Evolutionary conservation across 1,284 basidiomycete species (phyloP), one percentile per base, ranked within the genome.

Genomic region (Inonotus hispidus): DNA sequence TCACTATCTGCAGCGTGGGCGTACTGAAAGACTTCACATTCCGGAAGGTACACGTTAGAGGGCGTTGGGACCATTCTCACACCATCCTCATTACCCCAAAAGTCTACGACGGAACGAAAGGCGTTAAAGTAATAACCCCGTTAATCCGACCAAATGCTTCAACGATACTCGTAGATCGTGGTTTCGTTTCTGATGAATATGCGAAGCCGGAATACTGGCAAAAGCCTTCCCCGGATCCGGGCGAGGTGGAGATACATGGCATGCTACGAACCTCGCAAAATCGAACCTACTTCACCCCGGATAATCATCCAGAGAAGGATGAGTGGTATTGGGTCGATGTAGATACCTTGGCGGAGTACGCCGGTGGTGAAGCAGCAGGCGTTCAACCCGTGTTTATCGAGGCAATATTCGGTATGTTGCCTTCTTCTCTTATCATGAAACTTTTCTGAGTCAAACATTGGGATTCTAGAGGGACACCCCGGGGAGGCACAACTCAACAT

Each of bases 311-410:
- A 0, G 80, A 85, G 47, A 81, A 84, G 64, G 88, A 90, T 21
- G 81, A 86, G 70, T 99, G 96, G 95, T 95, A 93, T 69, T 98
- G 95, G 88, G 85, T 87, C 29, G 93, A 98, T 70, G 80, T 95
- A 1, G 78, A 84, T 16, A 82, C 85, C 35, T 95, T 99, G 85
- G 87, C 91, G 1, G 79, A 88, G 58, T 84, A 82, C 69, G 85
- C 84, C n/a, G 91, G 92, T 5, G 91, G 91, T 1, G 81, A 85
- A 63, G 70, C 74, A 11, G 80, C 80, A 19, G 78, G 80, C 56
- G 85, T 95, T 0, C 92, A 95, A 70, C 89, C 92, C 35, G 92
- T 97, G 0, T 83, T 92, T 65, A 74, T 97, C 13, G 92, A 96
- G 71, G 85, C 90, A 68, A 88, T 96, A 59, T 91, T 93, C 68